Base-by-base conservation (phyloP, 2,329 filamentous ascomycete species). In the Diplodia sapinea region DNA sequence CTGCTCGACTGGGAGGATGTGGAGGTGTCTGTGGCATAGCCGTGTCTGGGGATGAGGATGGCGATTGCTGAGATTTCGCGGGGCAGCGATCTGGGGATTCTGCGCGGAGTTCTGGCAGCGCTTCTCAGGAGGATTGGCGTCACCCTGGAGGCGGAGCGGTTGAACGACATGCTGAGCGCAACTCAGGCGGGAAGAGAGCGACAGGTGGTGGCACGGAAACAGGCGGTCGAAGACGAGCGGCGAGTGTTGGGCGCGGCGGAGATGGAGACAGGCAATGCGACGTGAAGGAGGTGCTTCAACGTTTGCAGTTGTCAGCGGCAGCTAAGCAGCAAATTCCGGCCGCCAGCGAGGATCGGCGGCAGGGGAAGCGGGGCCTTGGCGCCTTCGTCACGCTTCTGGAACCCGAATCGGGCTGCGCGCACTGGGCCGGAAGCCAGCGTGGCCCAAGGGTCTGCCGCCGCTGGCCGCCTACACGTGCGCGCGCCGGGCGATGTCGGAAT, bases 11-110 rank as follows among this genome's bases (percentile, higher is more conserved):
- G 75, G 23, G 83, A 80, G 49, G 83, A 80, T 20, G 83, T 84
- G 15, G 84, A 83, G 13, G 85, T 84, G 70, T 89, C 86, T 56
- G 88, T 90, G 33, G 86, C 81, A 70, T 86, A 82, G 69, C 78
- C 77, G 67, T 85, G 80, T 31, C 81, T 80, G 3, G 86, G 85
- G 23, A 89, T 76, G 66, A 88, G 76, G 64, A 88, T 84, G 51
- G 87, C 86, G 61, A 89, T 80, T 11, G 87, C 86, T 38, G 84
- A 83, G 26, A 87, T 70, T 57, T 84, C 81, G 59, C 82, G 80
- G 68, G 84, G 84, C 54, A 87, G 75, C 50, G 76, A 74, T 54
- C 79, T 74, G 66, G 78, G 76, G 49, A 79, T 75, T 51, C 79
- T 77, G 65, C 78, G 78, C 67, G 79, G 77, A 67, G 77, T 76